A percentile compares a stretch with the other conserved stretches of the same genome.
phyloP scores from a whole-genome alignment of 345 rosid genomes.

The Melastoma malabathricum region DNA sequence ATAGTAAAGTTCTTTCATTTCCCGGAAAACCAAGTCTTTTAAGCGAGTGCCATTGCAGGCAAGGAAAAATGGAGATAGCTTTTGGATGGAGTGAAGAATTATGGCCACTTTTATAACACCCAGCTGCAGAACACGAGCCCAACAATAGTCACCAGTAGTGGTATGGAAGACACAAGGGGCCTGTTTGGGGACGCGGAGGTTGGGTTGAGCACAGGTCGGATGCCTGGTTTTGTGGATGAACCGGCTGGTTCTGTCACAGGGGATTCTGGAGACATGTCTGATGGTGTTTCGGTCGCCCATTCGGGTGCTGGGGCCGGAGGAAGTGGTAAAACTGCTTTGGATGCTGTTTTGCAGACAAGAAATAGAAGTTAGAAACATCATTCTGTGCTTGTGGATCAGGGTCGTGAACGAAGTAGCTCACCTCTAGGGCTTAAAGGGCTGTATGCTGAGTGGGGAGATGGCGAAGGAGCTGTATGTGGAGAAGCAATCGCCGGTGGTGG shows the following conservation, averaged over 20 bases:
- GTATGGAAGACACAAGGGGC: conserved; percentile 8
- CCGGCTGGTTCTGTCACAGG: conserved; percentile 12
- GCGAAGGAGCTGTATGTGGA: conserved; percentile 7
- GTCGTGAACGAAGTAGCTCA: conserved; percentile 3
- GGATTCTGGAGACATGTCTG: conserved; percentile 15
- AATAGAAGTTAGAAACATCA: no score
- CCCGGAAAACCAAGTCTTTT: no score
- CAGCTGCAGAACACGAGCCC: no score
- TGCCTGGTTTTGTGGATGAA: conserved; percentile 15
- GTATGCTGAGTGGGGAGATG: conserved; percentile 6
- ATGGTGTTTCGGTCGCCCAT: conserved; percentile 7
- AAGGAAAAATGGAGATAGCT: no score
- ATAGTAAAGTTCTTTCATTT: no score
- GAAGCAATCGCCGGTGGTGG: conserved; percentile 30
- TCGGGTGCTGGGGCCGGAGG: conserved; percentile 17
- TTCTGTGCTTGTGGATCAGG: not conserved
- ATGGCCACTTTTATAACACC: no score
- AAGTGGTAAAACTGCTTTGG: conserved; percentile 16
- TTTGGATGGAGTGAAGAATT: no score
- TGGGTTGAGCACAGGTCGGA: conserved; percentile 27
- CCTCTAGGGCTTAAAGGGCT: conserved; percentile 41
- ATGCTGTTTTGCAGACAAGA: conserved; percentile 16
- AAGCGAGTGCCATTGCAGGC: no score
- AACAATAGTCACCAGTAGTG: conserved; percentile 1
- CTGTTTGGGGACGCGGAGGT: conserved; percentile 8